Conservation (phyloP, 208 protist species). For the Trypanosoma mega region DNA sequence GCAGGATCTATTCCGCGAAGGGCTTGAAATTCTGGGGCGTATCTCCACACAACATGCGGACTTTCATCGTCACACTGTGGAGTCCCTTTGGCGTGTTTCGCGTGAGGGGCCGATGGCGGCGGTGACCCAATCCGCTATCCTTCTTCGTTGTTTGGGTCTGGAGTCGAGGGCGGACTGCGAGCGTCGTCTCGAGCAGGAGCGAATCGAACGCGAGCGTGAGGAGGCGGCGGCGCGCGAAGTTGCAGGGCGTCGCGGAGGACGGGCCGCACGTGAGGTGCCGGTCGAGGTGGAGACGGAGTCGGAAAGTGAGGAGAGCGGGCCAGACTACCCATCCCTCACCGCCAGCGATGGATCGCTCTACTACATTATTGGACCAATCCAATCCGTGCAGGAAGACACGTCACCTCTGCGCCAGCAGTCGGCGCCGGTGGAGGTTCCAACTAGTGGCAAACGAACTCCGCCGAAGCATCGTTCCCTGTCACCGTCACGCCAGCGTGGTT, state of each 20-base stretch:
- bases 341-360: conserved; percentile 34
- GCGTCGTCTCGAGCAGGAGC: conserved; percentile 22
- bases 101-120: conserved; percentile 24
- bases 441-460: no score
- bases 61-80: conserved; percentile 50
- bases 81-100: conserved; percentile 25
- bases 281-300: neutral
- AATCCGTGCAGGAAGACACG: conserved; percentile 14
- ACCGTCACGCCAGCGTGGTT: no score
- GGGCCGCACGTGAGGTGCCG: conserved; percentile 10
- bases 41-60: conserved; percentile 57
- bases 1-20: conserved; percentile 60
- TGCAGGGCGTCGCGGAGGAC: neutral
- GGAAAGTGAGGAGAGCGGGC: conserved; percentile 2
- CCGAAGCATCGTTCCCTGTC: no score
- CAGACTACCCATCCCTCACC: conserved; percentile 30
- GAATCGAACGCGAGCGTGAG: conserved; percentile 13
- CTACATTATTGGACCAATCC: conserved; percentile 31
- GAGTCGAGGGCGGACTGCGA: conserved; percentile 32
- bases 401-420: neutral
- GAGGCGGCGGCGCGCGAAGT: conserved; percentile 10
- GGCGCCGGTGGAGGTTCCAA: neutral
- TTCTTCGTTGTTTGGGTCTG: conserved; percentile 36
- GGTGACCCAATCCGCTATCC: conserved; percentile 20
- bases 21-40: conserved; percentile 48